Base-by-base conservation (phyloP, 2,329 filamentous ascomycete species). In the Claviceps citrina region DNA sequence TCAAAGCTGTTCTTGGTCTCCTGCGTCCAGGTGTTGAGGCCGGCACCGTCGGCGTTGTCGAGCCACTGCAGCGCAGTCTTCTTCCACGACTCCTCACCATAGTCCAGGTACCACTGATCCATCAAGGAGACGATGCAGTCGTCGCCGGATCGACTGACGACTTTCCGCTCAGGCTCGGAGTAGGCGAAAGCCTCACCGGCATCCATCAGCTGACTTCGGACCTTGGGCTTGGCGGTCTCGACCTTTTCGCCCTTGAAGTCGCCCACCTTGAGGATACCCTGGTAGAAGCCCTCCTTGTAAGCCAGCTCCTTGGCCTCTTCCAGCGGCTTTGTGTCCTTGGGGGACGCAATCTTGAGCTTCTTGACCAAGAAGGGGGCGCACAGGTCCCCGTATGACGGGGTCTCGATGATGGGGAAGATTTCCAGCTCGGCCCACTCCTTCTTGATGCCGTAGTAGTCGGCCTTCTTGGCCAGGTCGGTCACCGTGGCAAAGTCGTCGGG, bases 91-190 rank as follows among this genome's bases (percentile, higher is more conserved):
- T 84, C 84, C 62, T 87, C 83, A 46, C 91, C 91, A 54, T 98
- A 98, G 63, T 95, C 89, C 52, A 98, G 68, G 64, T 93, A 98
- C 87, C 91, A 98, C 63, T 98, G 91, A 52, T 95, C 89, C 55
- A 96, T 78, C 49, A 89, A 78, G 24, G 86, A 83, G 44, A 91
- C 89, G 43, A 94, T 86, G 57, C 91, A 96, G 50, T 93, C 84
- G 54, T 96, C 89, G 22, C 81, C 84, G 50, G 84, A 93, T 60
- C 91, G 74, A 55, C 81, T 89, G 44, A 93, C 76, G 48, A 96
- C 91, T 60, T 81, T 76, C 51, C 82, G 81, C 60, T 95, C 87
- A 2, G 91, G 91, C 60, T 98, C 91, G 10, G 84, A 86, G 56
- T 96, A 98, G 49, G 78, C 76, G 60, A 98, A 95, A 12, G 87